Evolutionary conservation across 2,329 filamentous ascomycete species (phyloP), one percentile per base, ranked within the genome.

Genomic region (Pyricularia grisea): DNA sequence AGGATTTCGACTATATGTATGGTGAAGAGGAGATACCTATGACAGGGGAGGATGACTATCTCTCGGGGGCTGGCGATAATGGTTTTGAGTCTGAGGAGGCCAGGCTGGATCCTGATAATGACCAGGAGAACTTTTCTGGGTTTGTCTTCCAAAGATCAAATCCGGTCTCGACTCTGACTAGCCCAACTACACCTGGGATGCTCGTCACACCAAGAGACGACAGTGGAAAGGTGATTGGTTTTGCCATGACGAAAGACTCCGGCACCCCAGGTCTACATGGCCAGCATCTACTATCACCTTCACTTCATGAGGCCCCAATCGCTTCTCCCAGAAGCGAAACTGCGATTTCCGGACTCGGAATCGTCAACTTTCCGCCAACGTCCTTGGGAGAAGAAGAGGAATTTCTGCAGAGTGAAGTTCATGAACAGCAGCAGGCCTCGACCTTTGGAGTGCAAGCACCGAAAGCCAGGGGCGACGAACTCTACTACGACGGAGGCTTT

Each of bases 401-500:
- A 5, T 63, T 5, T 11, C 27, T 61, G 17, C 66, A 61, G 50
- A 28, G 30, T 27, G 20, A 25, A 3, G 64, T 33, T 31, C 33
- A 23, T n/a, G 64, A 42, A 9, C 28, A 66, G 20, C 64, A 12
- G 17, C 64, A 66, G 20, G 11, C 17, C 30, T 30, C 60, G 3
- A 27, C 30, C 60, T 17, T 10, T 10, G 60, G 4, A 9, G 20
- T 63, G 27, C 23, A 63, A 14, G 60, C 60, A 27, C 27, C 60
- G 11, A 63, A 63, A 28, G 7, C 65, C 50, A 23, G 79, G 67
- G 83, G 87, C 42, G 88, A 90, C 72, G 90, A 92, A 71, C 79
- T 92, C 33, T 92, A 92, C 75, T 92, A 90, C 74, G 88, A 91
- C 71, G 88, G 88, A 74, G 89, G 88, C 2, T 78, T 87, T 72